phyloP scores from a whole-genome alignment of 2,329 filamentous ascomycete genomes.

The Ophiocordyceps camponoti-floridani region DNA sequence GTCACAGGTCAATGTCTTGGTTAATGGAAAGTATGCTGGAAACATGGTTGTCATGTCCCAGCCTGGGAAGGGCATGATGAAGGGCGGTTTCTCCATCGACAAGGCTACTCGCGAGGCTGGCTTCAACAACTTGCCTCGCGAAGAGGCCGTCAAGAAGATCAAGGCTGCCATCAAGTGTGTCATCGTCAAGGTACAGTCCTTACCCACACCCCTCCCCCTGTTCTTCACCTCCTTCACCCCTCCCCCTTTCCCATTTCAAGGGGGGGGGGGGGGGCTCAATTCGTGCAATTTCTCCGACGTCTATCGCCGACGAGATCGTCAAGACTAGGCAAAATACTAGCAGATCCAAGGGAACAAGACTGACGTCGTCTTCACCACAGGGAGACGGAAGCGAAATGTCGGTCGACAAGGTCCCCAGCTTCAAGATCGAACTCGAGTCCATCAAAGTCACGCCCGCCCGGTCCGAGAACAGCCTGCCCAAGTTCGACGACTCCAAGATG shows the following conservation, averaged over 20 bases:
- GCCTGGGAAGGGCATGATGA: slow-evolving; percentile 12
- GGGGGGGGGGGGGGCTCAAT: too few relatives aligned
- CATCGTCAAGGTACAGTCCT: slow-evolving; percentile 14
- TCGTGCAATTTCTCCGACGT: background rate
- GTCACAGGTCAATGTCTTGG: slow-evolving; percentile 15
- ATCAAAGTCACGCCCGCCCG: slow-evolving; percentile 11
- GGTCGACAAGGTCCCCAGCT: slow-evolving; percentile 13
- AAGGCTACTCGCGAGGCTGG: slow-evolving; percentile 53
- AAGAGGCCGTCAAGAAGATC: slow-evolving; percentile 10
- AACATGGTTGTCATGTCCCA: slow-evolving; percentile 18
- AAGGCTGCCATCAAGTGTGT: slow-evolving; percentile 12
- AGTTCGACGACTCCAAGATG: slow-evolving; percentile 5
- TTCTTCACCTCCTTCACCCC: background rate
- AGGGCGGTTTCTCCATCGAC: slow-evolving; percentile 20
- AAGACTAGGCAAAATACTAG: background rate
- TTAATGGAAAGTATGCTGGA: slow-evolving; percentile 14
- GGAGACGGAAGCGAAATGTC: slow-evolving; percentile 13
- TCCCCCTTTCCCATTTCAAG: background rate
- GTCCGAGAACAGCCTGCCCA: slow-evolving; percentile 11
- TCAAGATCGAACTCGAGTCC: slow-evolving; percentile 18
- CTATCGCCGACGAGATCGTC: background rate
- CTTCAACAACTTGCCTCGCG: slow-evolving; percentile 4
- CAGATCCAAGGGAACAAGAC: background rate
- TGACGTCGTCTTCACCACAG: slow-evolving; percentile 5
- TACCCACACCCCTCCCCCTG: too few relatives aligned